Evolutionary conservation across 2,329 filamentous ascomycete species (phyloP), one percentile per base, ranked within the genome.

Genomic region (Simplicillium aogashimaense): DNA sequence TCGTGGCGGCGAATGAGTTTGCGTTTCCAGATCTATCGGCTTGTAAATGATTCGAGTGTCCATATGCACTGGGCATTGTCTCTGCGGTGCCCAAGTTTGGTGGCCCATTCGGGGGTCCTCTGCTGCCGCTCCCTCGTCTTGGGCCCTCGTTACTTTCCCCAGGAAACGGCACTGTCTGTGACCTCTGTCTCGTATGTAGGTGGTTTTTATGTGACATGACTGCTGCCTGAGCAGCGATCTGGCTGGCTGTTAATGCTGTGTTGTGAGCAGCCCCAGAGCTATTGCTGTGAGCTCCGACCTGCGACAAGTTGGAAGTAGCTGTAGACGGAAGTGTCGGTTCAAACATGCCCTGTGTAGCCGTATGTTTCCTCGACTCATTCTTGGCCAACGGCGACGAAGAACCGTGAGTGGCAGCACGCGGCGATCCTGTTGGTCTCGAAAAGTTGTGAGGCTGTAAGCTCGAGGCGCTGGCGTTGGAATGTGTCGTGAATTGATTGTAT

Each of bases 161-260:
- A 1, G 64, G 75, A 14, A 75, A 70, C 6, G 84, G 79, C 8
- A 84, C 77, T 0, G 84, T 87, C 57, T 85, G 81, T 12, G 83
- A 88, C 39, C 84, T 75, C 56, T 86, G 83, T 15, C 85, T 70
- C 43, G 58, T 66, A 50, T 74, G 71, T 35, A 60, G 56, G 49
- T 51, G 57, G 34, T 67, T 66, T 52, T 75, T 70, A 52, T 81
- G 74, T 29, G 76, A 75, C 65, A 86, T 78, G 53, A 83, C 78
- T 41, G 85, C 85, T 9, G 84, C 79, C 60, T 88, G 84, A 14
- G 84, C 84, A 31, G 85, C 85, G 47, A 88, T 86, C 58, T 86
- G 81, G 58, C 83, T 86, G n/a, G 83, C 78, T 2, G 72, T 71
- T 45, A 76, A 60, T 25, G 20, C 20, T 25, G 20, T 9, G 20